Base-by-base conservation (phyloP, 2,329 filamentous ascomycete species). In the Venturia nashicola region DNA sequence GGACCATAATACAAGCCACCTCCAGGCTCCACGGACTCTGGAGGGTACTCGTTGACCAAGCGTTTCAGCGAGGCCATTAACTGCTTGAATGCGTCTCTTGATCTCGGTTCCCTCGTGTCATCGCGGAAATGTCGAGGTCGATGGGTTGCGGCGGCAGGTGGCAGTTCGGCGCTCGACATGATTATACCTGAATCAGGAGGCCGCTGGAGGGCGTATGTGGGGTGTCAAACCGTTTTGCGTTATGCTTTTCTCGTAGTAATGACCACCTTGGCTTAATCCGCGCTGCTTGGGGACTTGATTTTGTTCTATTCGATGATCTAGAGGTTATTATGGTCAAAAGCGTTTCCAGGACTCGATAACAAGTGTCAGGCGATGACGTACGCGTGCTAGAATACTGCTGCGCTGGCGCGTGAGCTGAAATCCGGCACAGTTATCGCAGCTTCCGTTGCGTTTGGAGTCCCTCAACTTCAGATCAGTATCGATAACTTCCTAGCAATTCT, bases 1-100 rank as follows among this genome's bases (percentile, higher is more conserved):
- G 79, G 78, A 18, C 79, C 79, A 70, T 79, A 77, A 72, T 79
- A 81, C 36, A 81, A 73, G 27, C 79, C 79, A 46, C 79, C 79
- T 57, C 76, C 75, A 11, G 78, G 77, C 39, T 73, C 72, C 59
- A 80, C 70, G 54, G 73, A 71, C 55, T 78, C 74, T 23, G 79
- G 79, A 55, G 79, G 79, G 67, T 79, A 71, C 12, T 79, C 73
- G 60, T 72, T 78, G 55, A 80, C 75, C 46, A 81, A 74, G 65
- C 79, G 78, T 40, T 75, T 76, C 61, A 81, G 72, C 18, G 78
- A 80, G 63, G 78, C 78, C 68, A 79, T 72, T 66, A 81, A 72
- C 69, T 81, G 79, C 65, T 80, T 79, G 71, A 78, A 74, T 63
- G 79, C 75, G 66, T 81, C 78, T 72, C 75, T 59, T n/a, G 39